Evolutionary conservation across 768 basidiomycete species (phyloP).

Genomic region (Hortiboletus flavorubellus): DNA sequence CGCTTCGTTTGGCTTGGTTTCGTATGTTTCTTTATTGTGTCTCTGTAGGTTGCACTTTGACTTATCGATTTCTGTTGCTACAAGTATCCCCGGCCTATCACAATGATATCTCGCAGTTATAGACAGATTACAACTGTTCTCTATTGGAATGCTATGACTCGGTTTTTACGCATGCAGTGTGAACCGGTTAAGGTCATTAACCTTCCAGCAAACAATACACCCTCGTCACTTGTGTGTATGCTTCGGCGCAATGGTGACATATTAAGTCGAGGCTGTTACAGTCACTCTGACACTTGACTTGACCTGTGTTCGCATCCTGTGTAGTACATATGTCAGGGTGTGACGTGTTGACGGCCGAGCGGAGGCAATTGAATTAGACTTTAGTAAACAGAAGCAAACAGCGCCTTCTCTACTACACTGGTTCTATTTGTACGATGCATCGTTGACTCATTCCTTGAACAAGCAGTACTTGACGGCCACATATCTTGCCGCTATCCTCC

Average conservation of each 20-base stretch:
- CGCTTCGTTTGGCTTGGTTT: conserved; percentile 17
- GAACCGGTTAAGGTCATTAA: not conserved
- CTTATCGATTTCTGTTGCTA: conserved; percentile 31
- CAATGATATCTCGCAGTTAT: conserved; percentile 29
- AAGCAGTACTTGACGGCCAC: no score
- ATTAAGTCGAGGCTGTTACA: not conserved
- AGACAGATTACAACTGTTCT: conserved; percentile 22
- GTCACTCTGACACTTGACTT: not conserved
- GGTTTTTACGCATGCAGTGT: not conserved
- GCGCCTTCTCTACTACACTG: conserved; percentile 2
- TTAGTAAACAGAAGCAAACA: conserved; percentile 25
- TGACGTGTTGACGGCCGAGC: not conserved
- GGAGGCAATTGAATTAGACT: conserved; percentile 22
- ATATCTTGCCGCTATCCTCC: not conserved
- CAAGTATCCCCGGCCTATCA: conserved; percentile 27
- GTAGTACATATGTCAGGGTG: not conserved
- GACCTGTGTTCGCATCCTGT: not conserved
- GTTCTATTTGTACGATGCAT: not conserved
- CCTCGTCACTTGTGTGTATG: no score
- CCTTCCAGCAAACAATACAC: no score
- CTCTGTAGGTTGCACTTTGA: conserved; percentile 23
- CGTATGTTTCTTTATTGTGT: conserved; percentile 28
- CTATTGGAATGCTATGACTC: conserved; percentile 12
- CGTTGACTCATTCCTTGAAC: not conserved
- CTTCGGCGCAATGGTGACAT: not conserved